Evolutionary conservation across 108 stramenopile genomes (phyloP), one percentile per base, ranked within the genome.

Genomic region (Pseudonitzschia multiseries): DNA sequence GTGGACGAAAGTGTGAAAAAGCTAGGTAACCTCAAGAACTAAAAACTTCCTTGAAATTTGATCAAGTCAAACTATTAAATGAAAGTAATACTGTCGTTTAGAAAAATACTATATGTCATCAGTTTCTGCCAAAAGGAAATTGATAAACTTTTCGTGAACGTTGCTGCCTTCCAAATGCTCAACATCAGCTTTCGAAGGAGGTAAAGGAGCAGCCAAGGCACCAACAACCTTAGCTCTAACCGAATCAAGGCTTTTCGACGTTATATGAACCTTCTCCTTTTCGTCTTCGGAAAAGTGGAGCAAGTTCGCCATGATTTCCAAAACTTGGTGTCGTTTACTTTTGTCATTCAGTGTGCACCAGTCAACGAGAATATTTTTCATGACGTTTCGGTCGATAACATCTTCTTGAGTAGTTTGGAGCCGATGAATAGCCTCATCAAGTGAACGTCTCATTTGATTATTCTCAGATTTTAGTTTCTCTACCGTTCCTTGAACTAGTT

Each of bases 321-420:
- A 76, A 10, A 96, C 91, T 75, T 93, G 86, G 18, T 74, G 65
- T 67, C 93, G 77, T 68, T 89, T 89, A 9, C 72, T 82, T 60
- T 89, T 89, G 9, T 82, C 84, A 8, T 69, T 76, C 80, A 84
- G 85, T 6, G 71, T 69, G 50, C 89, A 85, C 94, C 94, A 96
- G 76, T 96, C 94, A 48, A 96, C 79, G 29, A 96, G 87, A 28
- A 96, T 86, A 69, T 93, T 96, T 70, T 96, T 96, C 78, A 96
- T 96, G 20, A 96, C 65, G 24, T 79, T 74, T 61, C 94, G 84
- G 80, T 96, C 94, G 41, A 96, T 83, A 18, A 96, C 88, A 69
- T 96, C 94, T 77, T 96, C 94, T 80, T 96, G 92, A n/a, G 77
- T 92, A 14, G 82, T 81, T 74, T 92, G 90, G n/a, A 96, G 73